Evolutionary conservation across 352 stramenopile species (phyloP), one percentile per base, ranked within the genome.

Genomic region (Thalassiosira tumida): DNA sequence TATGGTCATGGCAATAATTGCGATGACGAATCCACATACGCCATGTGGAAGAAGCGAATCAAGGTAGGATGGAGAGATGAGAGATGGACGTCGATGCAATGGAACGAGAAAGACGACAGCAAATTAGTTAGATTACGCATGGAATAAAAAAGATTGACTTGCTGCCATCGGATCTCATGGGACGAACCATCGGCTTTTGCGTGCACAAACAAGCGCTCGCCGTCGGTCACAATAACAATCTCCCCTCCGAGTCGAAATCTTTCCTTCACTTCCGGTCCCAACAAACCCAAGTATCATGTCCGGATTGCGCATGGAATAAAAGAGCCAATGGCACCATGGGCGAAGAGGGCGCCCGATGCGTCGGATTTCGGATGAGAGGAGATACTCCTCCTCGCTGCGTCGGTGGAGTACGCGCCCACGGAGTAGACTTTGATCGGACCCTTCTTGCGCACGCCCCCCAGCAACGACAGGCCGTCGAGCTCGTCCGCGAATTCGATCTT

Each of bases 361-460:
- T 86, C 51, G 37, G 84, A 82, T 86, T 81, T 92, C 51, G 93
- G 91, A 76, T 95, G 84, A 13, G 81, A 76, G 17, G 87, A 84
- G 2, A 96, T 87, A n/a, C 87, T 81, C 50, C 90, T 84, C 69
- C 89, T 85, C 13, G 93, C 50, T 65, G 86, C 54, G 38, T 84
- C 67, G 29, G 67, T 82, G 70, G 86, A 81, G 75, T 96, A 94
- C 35, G 84, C n/a, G 29, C 87, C 87, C 4, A 94, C 87, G 10
- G 87, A 90, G 41, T 93, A 95, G 24, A 93, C 88, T 54, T 92
- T 93, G 74, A 93, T 91, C 24, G 88, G 88, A 54, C 87, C 87
- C 84, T 93, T 93, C 50, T 88, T 92, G 38, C 83, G 78, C 21
- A 93, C 88, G 35, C 88, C 88, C 24, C 78, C 85, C 59, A 91